phyloP scores from a whole-genome alignment of 805 yeast genomes.

The Candida ficus region DNA sequence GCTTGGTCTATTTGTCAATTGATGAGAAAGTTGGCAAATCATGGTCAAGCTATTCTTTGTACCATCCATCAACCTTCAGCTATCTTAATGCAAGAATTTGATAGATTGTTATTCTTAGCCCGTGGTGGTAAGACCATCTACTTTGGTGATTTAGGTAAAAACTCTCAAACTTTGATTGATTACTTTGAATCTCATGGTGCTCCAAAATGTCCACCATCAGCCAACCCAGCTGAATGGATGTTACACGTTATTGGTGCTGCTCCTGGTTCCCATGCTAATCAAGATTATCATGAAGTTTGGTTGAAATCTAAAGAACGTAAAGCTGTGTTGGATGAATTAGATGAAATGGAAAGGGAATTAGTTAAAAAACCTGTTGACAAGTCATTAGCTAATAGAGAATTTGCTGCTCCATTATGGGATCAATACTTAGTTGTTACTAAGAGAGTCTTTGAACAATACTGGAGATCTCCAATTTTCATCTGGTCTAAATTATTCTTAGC shows the following conservation, averaged over 20 bases:
- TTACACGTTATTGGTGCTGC: constrained; percentile 81
- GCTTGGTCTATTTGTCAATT: constrained; percentile 63
- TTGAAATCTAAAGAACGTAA: constrained; percentile 56
- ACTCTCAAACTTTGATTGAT: constrained; percentile 50
- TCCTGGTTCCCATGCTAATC: constrained; percentile 69
- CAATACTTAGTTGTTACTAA: constrained; percentile 43
- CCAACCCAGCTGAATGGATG: constrained; percentile 93
- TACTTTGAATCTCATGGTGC: constrained; percentile 68
- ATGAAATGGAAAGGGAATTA: constrained; percentile 57
- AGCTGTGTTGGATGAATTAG: constrained; percentile 56
- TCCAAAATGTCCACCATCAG: constrained; percentile 57
- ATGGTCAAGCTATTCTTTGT: constrained; percentile 62
- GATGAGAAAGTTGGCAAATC: constrained; percentile 53
- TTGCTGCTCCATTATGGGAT: constrained; percentile 37
- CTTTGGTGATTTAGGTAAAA: constrained; percentile 67
- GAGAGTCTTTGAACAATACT: constrained; percentile 59
- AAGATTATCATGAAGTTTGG: constrained; percentile 79
- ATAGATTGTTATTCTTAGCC: constrained; percentile 64
- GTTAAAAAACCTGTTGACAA: constrained; percentile 32
- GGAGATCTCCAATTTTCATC: constrained; percentile 61
- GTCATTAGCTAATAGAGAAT: constrained; percentile 32
- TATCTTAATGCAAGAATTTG: constrained; percentile 69
- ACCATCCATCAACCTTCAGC: constrained; percentile 90
- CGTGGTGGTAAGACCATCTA: constrained; percentile 72
- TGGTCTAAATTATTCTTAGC: constrained; percentile 57